Evolutionary conservation across 1,284 basidiomycete genomes (phyloP), one percentile per base, ranked within the genome.

Genomic region (Papiliotrema nemorosa): DNA sequence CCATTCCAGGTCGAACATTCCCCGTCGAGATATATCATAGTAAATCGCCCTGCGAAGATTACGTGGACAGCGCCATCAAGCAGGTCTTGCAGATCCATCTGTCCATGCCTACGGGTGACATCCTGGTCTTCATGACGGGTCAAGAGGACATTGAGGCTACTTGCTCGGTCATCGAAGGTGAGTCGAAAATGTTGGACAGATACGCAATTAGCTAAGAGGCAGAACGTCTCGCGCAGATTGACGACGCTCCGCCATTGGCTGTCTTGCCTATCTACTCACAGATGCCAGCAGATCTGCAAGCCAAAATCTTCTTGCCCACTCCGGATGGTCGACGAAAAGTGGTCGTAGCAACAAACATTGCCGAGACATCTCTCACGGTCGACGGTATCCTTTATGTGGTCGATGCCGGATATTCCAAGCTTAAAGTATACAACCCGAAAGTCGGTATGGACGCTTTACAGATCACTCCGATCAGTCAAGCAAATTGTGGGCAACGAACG

Each of bases 381-480:
- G 96, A 98, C 65, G 96, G 96, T 66, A 98, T 99, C 66, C 80
- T 97, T 46, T 98, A 88, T 64, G 96, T 98, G 31, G 89, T 98
- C 3, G 96, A 98, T 68, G 84, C 89, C 0, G 96, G 96, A 0
- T 98, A 91, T 75, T 96, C 89, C 42, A 98, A 98, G 76, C 80
- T 97, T 56, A 98, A 98, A 74, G 93, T 98, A 33, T 98, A 98
- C 79, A 98, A 98, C 66, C 93, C 96, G 7, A 91, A 93, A 72
- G 91, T 98, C 55, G 96, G 96, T 56, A 98, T 98, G 96, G 96
- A 98, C 66, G 91, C 93, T 9, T 78, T 99, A 41, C 94, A 98
- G 71, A 97, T 99, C 63, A 98, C 94, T 6, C 96, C 96, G 0
- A 94, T 99, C 76, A 90, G 88, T 76, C 94, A 98, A 69, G 96